Conservation (phyloP, 164 flowering plant genomes). For the Vitis rotundifolia region DNA sequence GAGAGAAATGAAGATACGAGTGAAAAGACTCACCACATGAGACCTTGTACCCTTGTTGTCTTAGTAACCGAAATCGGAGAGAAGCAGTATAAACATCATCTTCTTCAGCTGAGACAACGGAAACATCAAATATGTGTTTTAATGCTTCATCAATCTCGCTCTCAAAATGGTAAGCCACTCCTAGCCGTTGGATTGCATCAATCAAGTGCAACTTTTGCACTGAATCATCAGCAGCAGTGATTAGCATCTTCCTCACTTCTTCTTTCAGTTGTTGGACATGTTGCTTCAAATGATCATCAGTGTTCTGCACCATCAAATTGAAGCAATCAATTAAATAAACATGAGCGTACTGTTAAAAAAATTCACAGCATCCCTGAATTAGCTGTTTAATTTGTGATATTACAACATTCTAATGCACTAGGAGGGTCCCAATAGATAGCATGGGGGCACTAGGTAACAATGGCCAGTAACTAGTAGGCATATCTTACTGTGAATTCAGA, state of each 20-base stretch:
- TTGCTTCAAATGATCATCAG: background rate
- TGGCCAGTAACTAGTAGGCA: too few species aligned
- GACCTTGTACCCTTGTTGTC: constrained; percentile 24
- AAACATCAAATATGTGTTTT: background rate
- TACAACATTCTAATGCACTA: too few species aligned
- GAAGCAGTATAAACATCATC: constrained; percentile 12
- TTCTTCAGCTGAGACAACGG: too few species aligned
- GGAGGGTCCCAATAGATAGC: too few species aligned
- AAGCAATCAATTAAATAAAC: too few species aligned
- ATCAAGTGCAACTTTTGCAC: constrained; percentile 12
- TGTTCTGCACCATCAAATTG: too few species aligned
- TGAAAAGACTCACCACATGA: constrained; percentile 6
- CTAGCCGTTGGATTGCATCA: constrained; percentile 24
- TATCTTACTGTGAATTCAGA: background rate
- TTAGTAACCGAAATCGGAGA: constrained; percentile 25
- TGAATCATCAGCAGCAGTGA: background rate
- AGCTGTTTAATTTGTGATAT: too few species aligned
- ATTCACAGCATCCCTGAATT: too few species aligned
- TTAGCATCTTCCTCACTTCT: constrained; percentile 19
- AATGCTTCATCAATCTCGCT: constrained; percentile 15
- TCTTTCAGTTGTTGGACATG: constrained; percentile 15
- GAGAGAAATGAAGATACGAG: too few species aligned
- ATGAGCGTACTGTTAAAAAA: too few species aligned
- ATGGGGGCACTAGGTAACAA: too few species aligned
- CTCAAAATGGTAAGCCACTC: constrained; percentile 26